phyloP scores from a whole-genome alignment of 2,329 filamentous ascomycete genomes.

The Catunica adiposa region DNA sequence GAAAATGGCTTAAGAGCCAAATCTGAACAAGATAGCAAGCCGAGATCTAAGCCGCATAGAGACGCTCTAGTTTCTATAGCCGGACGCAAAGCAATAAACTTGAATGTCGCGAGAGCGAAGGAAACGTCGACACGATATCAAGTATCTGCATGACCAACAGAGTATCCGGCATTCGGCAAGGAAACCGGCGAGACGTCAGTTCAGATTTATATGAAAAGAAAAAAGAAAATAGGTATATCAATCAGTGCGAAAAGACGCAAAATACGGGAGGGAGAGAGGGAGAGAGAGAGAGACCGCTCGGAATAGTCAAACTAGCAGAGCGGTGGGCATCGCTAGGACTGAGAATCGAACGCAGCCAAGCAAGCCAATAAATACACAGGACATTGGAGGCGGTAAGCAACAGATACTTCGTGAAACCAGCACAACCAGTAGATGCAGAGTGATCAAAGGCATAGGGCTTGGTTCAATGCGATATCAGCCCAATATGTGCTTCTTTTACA shows the following conservation, averaged over 20 bases:
- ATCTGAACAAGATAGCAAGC: not conserved
- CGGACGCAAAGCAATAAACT: no score
- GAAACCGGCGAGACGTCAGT: no score
- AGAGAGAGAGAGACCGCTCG: no score
- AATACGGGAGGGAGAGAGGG: not conserved
- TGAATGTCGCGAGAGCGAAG: no score
- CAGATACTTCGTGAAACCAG: not conserved
- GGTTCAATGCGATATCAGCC: no score
- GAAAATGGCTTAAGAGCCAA: not conserved
- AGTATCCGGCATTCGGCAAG: no score
- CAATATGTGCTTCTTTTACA: not conserved
- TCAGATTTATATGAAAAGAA: not conserved
- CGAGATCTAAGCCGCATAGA: not conserved
- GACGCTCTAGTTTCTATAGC: no score
- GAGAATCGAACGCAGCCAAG: not conserved
- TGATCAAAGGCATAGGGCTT: not conserved
- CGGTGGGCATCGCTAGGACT: no score
- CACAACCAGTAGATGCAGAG: not conserved
- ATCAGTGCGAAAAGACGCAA: not conserved
- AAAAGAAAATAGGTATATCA: not conserved
- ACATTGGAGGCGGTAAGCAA: not conserved
- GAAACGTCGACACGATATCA: no score
- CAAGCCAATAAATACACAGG: not conserved
- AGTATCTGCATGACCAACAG: no score
- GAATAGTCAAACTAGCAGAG: no score